phyloP scores from a whole-genome alignment of 371 early-diverging fungal genomes.

The Circinella minor region DNA sequence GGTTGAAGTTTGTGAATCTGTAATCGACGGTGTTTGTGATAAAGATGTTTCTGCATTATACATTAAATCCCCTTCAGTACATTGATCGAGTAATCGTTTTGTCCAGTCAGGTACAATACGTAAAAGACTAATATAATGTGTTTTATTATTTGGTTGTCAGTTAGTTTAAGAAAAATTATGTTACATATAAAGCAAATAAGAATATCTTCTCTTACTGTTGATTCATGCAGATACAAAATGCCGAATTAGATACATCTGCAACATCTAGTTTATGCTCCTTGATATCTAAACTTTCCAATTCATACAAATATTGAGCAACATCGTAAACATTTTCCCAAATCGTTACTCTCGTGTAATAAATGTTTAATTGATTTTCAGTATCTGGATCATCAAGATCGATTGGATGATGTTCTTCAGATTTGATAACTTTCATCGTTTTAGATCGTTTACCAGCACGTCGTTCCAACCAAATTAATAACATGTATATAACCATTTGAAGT shows the following conservation, averaged over 20 bases:
- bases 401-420: background rate
- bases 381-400: constrained; percentile 13
- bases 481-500: constrained; percentile 5
- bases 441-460: constrained; percentile 8
- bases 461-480: constrained; percentile 8
- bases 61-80: constrained; percentile 8
- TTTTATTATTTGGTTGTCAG: background rate
- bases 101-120: constrained; percentile 10
- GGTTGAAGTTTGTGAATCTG: background rate
- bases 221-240: constrained; percentile 9
- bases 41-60: background rate
- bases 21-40: background rate
- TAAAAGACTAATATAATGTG: background rate
- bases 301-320: constrained; percentile 1
- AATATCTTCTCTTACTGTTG: background rate
- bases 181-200: too few relatives aligned
- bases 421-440: background rate
- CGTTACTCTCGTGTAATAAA: background rate
- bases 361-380: constrained; percentile 6
- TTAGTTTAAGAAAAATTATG: background rate
- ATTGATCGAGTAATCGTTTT: constrained; percentile 6
- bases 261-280: constrained; percentile 5
- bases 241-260: background rate
- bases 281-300: constrained; percentile 8
- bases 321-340: constrained; percentile 16